Base-by-base conservation (phyloP, 2,329 filamentous ascomycete species). In the Furcasterigmium furcatum region DNA sequence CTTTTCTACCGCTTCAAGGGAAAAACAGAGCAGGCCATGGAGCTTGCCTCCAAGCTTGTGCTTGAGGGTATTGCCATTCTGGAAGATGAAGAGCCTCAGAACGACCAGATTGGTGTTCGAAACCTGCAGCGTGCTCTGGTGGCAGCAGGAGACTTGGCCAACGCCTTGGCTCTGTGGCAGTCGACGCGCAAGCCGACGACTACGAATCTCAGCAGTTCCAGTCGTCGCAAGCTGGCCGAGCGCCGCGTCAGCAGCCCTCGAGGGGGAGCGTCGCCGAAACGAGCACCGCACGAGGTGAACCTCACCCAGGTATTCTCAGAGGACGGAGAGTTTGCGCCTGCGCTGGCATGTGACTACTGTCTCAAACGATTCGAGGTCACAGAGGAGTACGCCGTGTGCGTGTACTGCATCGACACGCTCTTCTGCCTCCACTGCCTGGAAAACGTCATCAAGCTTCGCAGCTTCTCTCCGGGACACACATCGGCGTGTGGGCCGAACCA, bases 31-130 rank as follows among this genome's bases (percentile, higher is more conserved):
- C 60, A 62, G 5, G 60, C 68, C 0, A 51, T 56, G 2, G 44
- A 47, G 4, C 52, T 68, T 18, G 57, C 71, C 2, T 48, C 55
- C 2, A 56, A 48, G 1, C 58, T 71, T 19, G 59, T 71, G 13
- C 52, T 59, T 13, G 67, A 70, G 20, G 68, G 63, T 34, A 55
- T 71, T 12, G 59, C 60, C 2, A 64, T 70, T 5, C 49, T 71
- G 2, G 63, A 65, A 1, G 68, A 71, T 25, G 62, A 66, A 9
- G 68, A 72, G 46, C 65, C 64, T 3, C 58, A 63, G 14, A 72
- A 72, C 38, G 68, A 71, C 47, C 61, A 64, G 25, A 71, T 64
- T 27, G 67, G 67, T 5, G 56, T 71, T 2, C 66, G 70, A 45
- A 71, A 71, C 42, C 60, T 71, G 12, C 58, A 68, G 1, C 62